Conservation (phyloP, 2,329 filamentous ascomycete genomes). For the Aspergillus fructus region DNA sequence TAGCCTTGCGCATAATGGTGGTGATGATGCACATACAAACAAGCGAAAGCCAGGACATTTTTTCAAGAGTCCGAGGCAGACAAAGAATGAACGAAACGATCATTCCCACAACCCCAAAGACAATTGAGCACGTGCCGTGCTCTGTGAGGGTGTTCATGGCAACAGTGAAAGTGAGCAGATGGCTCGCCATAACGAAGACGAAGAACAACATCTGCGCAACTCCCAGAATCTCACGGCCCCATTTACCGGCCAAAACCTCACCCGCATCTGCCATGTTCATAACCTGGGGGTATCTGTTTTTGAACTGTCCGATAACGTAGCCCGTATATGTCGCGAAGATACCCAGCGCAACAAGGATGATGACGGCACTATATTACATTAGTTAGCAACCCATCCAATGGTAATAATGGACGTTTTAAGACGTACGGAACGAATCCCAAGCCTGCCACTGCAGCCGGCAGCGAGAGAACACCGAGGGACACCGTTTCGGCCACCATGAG, state of each 20-base stretch:
- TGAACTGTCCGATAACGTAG: constrained; percentile 61
- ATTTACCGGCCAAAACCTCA: constrained; percentile 58
- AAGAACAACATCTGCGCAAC: constrained; percentile 63
- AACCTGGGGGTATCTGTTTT: constrained; percentile 57
- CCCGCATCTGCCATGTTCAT: constrained; percentile 69
- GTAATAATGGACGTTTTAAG: not conserved
- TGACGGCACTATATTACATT: constrained; percentile 41
- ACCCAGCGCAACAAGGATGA: constrained; percentile 55
- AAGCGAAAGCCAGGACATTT: constrained; percentile 62
- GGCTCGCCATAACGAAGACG: constrained; percentile 69
- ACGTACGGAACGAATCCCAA: constrained; percentile 54
- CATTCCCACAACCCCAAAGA: constrained; percentile 62
- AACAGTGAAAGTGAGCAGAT: constrained; percentile 68
- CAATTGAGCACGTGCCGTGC: constrained; percentile 62
- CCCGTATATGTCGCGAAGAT: constrained; percentile 60
- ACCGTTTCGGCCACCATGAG: constrained; percentile 62
- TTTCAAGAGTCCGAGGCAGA: constrained; percentile 62
- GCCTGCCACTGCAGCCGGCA: constrained; percentile 53
- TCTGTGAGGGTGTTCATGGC: constrained; percentile 65
- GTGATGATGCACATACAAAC: constrained; percentile 38
- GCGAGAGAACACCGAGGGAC: constrained; percentile 56
- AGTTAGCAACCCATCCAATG: not conserved
- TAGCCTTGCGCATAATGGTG: not conserved
- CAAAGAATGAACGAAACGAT: constrained; percentile 59
- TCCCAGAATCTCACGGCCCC: constrained; percentile 63